A percentile compares a stretch with the other conserved stretches of the same genome.
Conservation (phyloP, 139 green algal species). For the Raphidocelis subcapitata region DNA sequence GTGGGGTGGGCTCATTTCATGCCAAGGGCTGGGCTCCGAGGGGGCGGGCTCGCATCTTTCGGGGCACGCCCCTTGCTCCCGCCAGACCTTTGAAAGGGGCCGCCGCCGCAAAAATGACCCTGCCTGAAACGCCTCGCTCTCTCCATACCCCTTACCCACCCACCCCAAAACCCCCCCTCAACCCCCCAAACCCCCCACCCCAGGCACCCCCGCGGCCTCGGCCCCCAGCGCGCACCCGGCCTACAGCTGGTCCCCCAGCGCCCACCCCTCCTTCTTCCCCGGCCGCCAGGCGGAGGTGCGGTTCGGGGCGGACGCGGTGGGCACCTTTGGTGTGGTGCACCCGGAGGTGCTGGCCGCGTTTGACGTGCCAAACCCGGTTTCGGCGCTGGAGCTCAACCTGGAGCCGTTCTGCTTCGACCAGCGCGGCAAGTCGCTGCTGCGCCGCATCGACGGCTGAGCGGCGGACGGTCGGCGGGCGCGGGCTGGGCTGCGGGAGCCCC, state of each 20-base stretch:
- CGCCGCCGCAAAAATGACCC: too few relatives aligned
- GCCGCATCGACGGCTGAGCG: too few relatives aligned
- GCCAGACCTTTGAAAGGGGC: too few relatives aligned
- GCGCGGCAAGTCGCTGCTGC: conserved; percentile 47
- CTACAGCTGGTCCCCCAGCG: conserved; percentile 75
- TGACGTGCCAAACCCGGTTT: conserved; percentile 89
- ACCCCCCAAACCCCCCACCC: neutral
- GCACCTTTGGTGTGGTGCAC: conserved; percentile 94
- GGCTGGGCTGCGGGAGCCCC: too few relatives aligned
- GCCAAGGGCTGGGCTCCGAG: neutral
- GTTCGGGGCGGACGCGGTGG: conserved; percentile 44
- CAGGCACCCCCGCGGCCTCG: conserved; percentile 6
- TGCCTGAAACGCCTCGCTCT: too few relatives aligned
- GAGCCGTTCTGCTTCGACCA: conserved; percentile 93
- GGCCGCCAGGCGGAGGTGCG: conserved; percentile 58
- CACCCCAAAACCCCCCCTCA: too few relatives aligned
- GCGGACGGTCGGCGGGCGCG: too few relatives aligned
- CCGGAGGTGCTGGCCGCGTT: conserved; percentile 88
- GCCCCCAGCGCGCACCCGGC: conserved; percentile 8
- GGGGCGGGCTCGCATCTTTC: neutral
- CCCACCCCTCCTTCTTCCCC: conserved; percentile 87
- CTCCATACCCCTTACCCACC: too few relatives aligned
- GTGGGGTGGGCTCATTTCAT: neutral
- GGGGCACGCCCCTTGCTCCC: too few relatives aligned
- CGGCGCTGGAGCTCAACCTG: conserved; percentile 92